A percentile compares a stretch with the other conserved stretches of the same genome.
These are phyloP conservation scores for Phyllostachys edulis DNA, from an alignment of 176 grass and related monocot genomes.

Conservation along the genomic window DNA sequence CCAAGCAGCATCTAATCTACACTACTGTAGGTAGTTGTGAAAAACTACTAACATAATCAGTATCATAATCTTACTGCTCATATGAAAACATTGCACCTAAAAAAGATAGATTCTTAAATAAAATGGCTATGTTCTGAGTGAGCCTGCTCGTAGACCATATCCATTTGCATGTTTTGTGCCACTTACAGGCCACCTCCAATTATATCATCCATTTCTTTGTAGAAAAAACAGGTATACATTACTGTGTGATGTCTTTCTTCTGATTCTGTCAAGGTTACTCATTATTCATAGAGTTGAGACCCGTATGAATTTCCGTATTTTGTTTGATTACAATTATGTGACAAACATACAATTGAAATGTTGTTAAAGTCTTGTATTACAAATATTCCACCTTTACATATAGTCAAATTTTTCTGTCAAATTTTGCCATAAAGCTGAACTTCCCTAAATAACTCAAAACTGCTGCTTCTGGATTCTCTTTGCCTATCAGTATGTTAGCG, in stretches of 20 bases:
- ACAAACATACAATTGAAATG: neutral
- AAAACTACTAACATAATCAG: neutral
- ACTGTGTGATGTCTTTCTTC: neutral
- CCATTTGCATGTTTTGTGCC: neutral
- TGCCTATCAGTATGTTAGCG: neutral
- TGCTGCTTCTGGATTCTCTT: neutral
- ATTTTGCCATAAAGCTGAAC: neutral
- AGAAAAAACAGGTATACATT: neutral
- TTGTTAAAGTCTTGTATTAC: neutral
- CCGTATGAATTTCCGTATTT: neutral
- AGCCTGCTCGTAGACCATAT: neutral
- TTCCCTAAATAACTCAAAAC: neutral
- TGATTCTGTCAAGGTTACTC: neutral
- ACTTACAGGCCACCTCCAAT: neutral
- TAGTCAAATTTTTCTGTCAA: neutral
- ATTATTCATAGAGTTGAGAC: neutral
- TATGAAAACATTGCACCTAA: slow-evolving; percentile 9
- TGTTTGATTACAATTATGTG: neutral
- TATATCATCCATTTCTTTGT: neutral
- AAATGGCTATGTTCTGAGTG: neutral
- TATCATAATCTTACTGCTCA: neutral
- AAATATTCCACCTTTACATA: neutral
- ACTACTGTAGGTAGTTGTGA: neutral
- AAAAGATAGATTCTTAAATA: neutral
- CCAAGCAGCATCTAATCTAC: slow-evolving; percentile 22